Conservation (phyloP, 495 filamentous ascomycete species). For the Neurospora sp. region DNA sequence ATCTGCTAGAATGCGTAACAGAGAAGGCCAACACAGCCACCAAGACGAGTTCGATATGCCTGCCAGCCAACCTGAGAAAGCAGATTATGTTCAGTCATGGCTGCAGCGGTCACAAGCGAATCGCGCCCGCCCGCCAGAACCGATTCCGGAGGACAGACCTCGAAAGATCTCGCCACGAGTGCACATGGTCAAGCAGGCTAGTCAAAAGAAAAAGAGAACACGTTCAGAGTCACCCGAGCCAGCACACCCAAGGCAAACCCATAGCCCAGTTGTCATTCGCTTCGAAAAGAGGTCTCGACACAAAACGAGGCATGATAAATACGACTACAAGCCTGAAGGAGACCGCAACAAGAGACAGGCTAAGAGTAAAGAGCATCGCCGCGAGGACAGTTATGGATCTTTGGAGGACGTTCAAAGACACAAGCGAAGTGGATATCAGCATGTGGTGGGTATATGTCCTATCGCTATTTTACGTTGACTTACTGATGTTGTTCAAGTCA, state of each 20-base stretch:
- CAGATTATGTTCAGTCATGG: constrained; percentile 25
- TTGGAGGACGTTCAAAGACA: neutral
- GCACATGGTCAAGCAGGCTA: neutral
- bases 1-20: neutral
- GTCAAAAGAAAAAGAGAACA: constrained; percentile 6
- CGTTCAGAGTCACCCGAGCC: neutral
- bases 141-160: constrained; percentile 5
- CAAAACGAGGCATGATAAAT: constrained; percentile 52
- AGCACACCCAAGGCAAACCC: neutral
- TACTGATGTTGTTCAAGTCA: neutral
- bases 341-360: constrained; percentile 21
- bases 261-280: neutral
- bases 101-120: constrained; percentile 19
- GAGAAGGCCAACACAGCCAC: neutral
- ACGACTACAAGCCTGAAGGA: constrained; percentile 32
- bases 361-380: neutral
- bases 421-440: neutral
- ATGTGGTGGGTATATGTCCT: neutral
- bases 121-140: constrained; percentile 2
- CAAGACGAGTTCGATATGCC: neutral
- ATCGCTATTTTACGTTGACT: neutral
- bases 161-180: neutral
- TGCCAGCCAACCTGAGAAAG: neutral
- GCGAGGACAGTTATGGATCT: neutral
- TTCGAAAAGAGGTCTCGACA: constrained; percentile 52